Base-by-base conservation (phyloP, 148 eudicot genomes). In the Rhododendron williamsianum region DNA sequence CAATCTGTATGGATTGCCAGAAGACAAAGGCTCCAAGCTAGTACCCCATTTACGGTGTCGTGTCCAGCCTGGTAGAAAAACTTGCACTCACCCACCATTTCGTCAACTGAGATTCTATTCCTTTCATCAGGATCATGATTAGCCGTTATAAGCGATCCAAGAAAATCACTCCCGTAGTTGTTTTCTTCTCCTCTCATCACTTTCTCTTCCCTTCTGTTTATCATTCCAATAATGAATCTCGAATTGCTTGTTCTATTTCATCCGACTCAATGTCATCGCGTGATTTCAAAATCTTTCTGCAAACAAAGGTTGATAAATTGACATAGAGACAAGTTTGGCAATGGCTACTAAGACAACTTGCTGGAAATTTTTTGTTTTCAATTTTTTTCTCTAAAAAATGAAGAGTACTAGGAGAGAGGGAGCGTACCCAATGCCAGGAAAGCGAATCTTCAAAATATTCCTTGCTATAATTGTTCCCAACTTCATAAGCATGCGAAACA, bases 1-100 rank as follows among this genome's bases (percentile, higher is more conserved):
- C 84, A 82, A 38, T 82, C 84, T n/a, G 56, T 35, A 35, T 82
- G 58, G n/a, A 16, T 43, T 65, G 84, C 84, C 7, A 82, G 56
- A 49, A 82, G 77, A 38, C 67, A 38, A 82, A 19, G 16, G 23
- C 41, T 7, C 84, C 84, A 82, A 7, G 41, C 36, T 2, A 82
- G 58, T 19, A 15, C 19, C 41, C 54, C 10, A 1, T 30, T 82
- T 3, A 76, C 46, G 1, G 84, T 82, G 21, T 82, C 84, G 5
- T 82, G 84, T 13, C 84, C 84, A 15, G 19, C 30, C 6, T 4
- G 27, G 84, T 82, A 82, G 38, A 82, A 82, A 6, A 36, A 43
- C 84, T 67, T 82, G n/a, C 84, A 82, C 1, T 82, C 77, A 23
- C 27, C 84, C 0, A 82, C 48, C 4, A 82, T 25, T 2, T 43